These are phyloP conservation scores for Capsella bursapastoris DNA, from an alignment of 345 rosid species.

Conservation along the genomic window DNA sequence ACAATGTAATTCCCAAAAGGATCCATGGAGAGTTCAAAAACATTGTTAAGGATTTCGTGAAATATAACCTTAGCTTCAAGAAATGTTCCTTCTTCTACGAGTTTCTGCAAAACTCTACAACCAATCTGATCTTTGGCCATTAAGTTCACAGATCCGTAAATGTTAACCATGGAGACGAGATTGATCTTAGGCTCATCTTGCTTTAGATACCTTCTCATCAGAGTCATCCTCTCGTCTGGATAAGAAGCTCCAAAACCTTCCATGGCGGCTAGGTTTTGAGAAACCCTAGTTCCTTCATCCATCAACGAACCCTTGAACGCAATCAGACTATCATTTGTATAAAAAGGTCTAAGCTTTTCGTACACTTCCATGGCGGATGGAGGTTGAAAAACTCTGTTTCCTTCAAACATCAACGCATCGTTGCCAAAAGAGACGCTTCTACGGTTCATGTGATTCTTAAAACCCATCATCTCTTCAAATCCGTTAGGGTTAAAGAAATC, in stretches of 20 bases:
- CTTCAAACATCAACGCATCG: too few relatives aligned
- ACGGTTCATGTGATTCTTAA: constrained; percentile 10
- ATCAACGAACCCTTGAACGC: constrained; percentile 42
- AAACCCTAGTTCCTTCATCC: constrained; percentile 42
- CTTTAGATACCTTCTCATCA: neutral
- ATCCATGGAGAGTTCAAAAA: constrained; percentile 57
- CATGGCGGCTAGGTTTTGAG: constrained; percentile 39
- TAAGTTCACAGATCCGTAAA: constrained; percentile 49
- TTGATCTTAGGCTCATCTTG: constrained; percentile 4
- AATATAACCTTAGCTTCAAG: constrained; percentile 46
- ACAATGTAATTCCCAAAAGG: constrained; percentile 68
- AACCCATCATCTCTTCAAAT: constrained; percentile 43
- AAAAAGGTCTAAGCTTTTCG: neutral
- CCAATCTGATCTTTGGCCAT: constrained; percentile 68
- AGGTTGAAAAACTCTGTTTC: constrained; percentile 46
- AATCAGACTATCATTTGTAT: neutral
- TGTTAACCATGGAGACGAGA: constrained; percentile 47
- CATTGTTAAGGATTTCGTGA: constrained; percentile 48
- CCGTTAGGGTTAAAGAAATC: constrained; percentile 40
- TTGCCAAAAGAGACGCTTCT: too few relatives aligned
- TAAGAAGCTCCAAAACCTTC: constrained; percentile 27
- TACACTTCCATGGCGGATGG: constrained; percentile 38
- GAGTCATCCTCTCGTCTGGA: constrained; percentile 5
- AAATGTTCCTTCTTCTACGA: constrained; percentile 55
- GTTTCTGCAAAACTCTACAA: constrained; percentile 57